Conservation (phyloP, 257 asterid genomes). For the Solanum peruvianum region DNA sequence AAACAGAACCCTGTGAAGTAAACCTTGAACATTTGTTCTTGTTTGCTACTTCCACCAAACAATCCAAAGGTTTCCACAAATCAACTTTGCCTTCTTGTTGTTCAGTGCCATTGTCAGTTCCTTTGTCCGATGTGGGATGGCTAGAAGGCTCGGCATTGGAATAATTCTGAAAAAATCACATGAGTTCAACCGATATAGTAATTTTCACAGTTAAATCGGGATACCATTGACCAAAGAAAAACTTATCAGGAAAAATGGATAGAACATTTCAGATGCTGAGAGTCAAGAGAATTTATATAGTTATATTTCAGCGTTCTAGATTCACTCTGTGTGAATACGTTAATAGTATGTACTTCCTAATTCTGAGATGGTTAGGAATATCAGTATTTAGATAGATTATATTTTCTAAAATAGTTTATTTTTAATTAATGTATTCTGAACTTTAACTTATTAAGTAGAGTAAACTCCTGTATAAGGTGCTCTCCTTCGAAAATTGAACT, state of each 20-base stretch:
- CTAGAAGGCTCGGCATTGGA: constrained; percentile 43
- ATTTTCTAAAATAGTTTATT: neutral
- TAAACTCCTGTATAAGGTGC: neutral
- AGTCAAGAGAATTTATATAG: neutral
- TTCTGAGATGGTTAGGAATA: neutral
- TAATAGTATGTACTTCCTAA: neutral
- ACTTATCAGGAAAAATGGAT: neutral
- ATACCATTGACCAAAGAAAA: neutral
- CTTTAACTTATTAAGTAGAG: neutral
- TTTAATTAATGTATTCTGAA: neutral
- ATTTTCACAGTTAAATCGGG: neutral
- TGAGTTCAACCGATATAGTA: constrained; percentile 1
- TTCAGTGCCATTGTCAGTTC: constrained; percentile 34
- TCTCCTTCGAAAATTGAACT: neutral
- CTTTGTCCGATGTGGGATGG: constrained; percentile 30
- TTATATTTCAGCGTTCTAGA: neutral
- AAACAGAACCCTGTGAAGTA: constrained; percentile 37
- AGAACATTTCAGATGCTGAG: neutral
- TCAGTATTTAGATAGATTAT: neutral
- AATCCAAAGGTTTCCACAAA: constrained; percentile 81
- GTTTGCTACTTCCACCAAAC: constrained; percentile 89
- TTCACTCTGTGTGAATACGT: neutral
- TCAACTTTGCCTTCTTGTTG: constrained; percentile 68
- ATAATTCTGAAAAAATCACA: constrained; percentile 40
- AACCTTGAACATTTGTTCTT: constrained; percentile 73